Evolutionary conservation across 306 rosid species (phyloP), one percentile per base, ranked within the genome.

Genomic region (Pterocarpus santalinus): DNA sequence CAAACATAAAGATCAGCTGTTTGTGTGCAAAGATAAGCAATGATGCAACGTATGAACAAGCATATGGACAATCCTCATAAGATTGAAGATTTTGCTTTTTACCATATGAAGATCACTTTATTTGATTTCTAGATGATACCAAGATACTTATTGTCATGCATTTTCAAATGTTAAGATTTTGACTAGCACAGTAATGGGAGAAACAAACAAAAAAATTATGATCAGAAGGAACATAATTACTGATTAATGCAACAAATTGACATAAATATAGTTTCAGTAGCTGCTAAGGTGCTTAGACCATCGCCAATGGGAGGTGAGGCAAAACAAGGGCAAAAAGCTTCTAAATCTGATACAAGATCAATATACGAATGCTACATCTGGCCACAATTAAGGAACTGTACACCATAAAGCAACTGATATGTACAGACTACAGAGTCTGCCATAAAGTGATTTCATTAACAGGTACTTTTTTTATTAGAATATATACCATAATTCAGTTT

Each of bases 1-100:
- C 17, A 75, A 76, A 71, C 69, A 64, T 63, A 80, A 75, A 73
- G 22, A 81, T 55, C 11, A 36, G 5, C 47, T 64, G 39, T 43
- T 73, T n/a, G 12, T 17, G 66, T 36, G 28, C 68, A 79, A 33
- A 43, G 43, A 7, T 7, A 13, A 8, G 34, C 32, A 33, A 71
- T 14, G 8, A 52, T 16, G 41, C 47, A 39, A 69, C 47, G 35
- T 46, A 69, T 34, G 43, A 69, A 70, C 33, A 61, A n/a, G 53
- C 7, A 47, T 60, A 34, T n/a, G 39, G 63, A 33, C 32, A 14
- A 79, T 16, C 35, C 35, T 38, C 10, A 14, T 8, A 44, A 8
- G n/a, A 32, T 7, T 11, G 15, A 4, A 15, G 47, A 7, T 1
- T 35, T 35, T 43, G 47, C 8, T 7, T 38, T 38, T 38, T 43